Evolutionary conservation across 2,329 filamentous ascomycete genomes (phyloP).

Genomic region (Hortaea sp.): DNA sequence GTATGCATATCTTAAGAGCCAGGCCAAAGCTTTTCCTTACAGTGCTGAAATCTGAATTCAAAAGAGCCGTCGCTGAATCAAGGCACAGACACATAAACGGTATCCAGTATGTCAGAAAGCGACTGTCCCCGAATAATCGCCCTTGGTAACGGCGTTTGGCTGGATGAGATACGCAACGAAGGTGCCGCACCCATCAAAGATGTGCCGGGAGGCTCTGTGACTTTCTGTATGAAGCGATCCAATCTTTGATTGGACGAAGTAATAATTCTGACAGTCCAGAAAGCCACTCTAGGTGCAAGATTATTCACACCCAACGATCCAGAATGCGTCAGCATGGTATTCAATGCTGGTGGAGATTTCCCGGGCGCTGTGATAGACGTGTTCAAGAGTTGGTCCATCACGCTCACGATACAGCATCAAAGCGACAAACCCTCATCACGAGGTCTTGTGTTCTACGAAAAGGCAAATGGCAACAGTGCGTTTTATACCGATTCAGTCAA

Average conservation of each 20-base stretch:
- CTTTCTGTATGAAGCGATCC: slow-evolving; percentile 7
- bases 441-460: slow-evolving; percentile 16
- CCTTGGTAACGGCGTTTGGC: slow-evolving; percentile 18
- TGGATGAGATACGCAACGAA: slow-evolving; percentile 17
- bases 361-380: slow-evolving; percentile 7
- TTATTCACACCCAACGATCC: slow-evolving; percentile 6
- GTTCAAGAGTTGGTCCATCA: slow-evolving; percentile 13
- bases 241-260: neutral
- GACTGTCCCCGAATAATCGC: slow-evolving; percentile 1
- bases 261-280: slow-evolving; percentile 1
- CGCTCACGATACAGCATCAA: slow-evolving; percentile 8
- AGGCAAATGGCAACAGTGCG: slow-evolving; percentile 9
- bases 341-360: slow-evolving; percentile 16
- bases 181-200: slow-evolving; percentile 7
- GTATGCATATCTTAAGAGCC: too few relatives aligned
- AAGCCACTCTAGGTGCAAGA: slow-evolving; percentile 18
- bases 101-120: neutral
- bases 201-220: slow-evolving; percentile 17
- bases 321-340: slow-evolving; percentile 10
- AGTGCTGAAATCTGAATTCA: too few relatives aligned
- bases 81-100: neutral
- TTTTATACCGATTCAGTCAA: neutral
- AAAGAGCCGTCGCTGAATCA: too few relatives aligned
- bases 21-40: too few relatives aligned
- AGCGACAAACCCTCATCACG: slow-evolving; percentile 10